These are phyloP conservation scores for Spathaspora boniae DNA, from an alignment of 805 yeast species.

Conservation along the genomic window DNA sequence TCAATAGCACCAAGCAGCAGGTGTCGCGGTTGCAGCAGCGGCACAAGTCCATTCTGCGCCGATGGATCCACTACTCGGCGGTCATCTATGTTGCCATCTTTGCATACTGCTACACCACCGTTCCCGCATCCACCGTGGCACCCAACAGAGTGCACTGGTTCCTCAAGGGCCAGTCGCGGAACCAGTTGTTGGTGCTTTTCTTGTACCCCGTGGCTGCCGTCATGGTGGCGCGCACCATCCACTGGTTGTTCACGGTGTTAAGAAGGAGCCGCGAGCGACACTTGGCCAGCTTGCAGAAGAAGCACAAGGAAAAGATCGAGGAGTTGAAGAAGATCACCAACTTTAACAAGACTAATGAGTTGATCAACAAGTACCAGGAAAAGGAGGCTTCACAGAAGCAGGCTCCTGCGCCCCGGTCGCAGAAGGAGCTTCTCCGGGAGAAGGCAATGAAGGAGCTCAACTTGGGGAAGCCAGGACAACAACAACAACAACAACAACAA, in stretches of 20 bases:
- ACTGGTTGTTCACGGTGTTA: slow-evolving; percentile 16
- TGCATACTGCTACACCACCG: slow-evolving; percentile 18
- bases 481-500: no score
- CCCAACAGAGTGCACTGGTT: slow-evolving; percentile 20
- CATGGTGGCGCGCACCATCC: slow-evolving; percentile 15
- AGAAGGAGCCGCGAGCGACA: slow-evolving; percentile 17
- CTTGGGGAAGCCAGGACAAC: no score
- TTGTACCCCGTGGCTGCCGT: slow-evolving; percentile 22
- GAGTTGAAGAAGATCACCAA: slow-evolving; percentile 70
- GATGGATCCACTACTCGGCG: slow-evolving; percentile 15
- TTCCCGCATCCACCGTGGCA: slow-evolving; percentile 13
- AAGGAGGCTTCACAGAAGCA: slow-evolving; percentile 3
- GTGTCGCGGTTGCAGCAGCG: slow-evolving; percentile 17
- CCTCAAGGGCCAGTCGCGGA: slow-evolving; percentile 21
- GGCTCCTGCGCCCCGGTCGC: slow-evolving; percentile 5
- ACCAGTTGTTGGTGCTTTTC: slow-evolving; percentile 16
- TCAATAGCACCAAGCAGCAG: slow-evolving; percentile 25
- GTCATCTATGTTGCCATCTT: slow-evolving; percentile 21
- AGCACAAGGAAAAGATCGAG: slow-evolving; percentile 55
- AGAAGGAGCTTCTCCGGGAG: no score
- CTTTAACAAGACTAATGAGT: slow-evolving; percentile 70
- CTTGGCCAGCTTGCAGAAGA: slow-evolving; percentile 31
- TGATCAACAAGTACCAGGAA: slow-evolving; percentile 54
- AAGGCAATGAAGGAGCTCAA: slow-evolving; percentile 10
- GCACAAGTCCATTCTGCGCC: slow-evolving; percentile 13